These are phyloP conservation scores for Jatropha curcas DNA, from an alignment of 345 rosid genomes.

Conservation along the genomic window DNA sequence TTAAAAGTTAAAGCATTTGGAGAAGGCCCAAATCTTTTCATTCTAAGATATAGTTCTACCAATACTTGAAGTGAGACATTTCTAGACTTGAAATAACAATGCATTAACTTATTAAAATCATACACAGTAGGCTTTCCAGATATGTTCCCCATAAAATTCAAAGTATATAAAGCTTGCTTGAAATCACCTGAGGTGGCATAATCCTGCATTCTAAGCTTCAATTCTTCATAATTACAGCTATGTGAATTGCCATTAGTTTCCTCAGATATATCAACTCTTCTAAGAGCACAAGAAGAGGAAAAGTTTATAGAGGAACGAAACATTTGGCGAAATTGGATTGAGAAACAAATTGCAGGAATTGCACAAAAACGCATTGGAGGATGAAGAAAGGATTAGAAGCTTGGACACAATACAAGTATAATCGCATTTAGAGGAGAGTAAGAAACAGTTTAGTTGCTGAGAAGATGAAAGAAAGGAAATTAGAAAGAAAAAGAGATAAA, in stretches of 20 bases:
- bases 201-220: slow-evolving; percentile 27
- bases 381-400: neutral
- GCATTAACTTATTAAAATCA: slow-evolving; percentile 39
- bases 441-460: neutral
- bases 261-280: neutral
- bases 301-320: neutral
- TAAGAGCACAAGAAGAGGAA: slow-evolving; percentile 32
- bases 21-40: slow-evolving; percentile 35
- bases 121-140: slow-evolving; percentile 32
- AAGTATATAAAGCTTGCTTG: slow-evolving; percentile 24
- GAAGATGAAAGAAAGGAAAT: neutral
- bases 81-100: slow-evolving; percentile 27
- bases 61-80: slow-evolving; percentile 14
- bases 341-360: neutral
- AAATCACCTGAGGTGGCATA: slow-evolving; percentile 37
- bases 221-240: slow-evolving; percentile 20
- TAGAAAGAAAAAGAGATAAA: neutral
- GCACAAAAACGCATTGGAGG: neutral
- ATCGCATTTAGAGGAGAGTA: neutral
- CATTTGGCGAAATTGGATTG: neutral
- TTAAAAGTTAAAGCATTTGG: slow-evolving; percentile 40
- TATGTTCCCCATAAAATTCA: slow-evolving; percentile 27
- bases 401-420: neutral
- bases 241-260: neutral
- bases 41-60: slow-evolving; percentile 25